These are phyloP conservation scores for Mariannaea sp. DNA, from an alignment of 2,329 filamentous ascomycete genomes.

Conservation along the genomic window DNA sequence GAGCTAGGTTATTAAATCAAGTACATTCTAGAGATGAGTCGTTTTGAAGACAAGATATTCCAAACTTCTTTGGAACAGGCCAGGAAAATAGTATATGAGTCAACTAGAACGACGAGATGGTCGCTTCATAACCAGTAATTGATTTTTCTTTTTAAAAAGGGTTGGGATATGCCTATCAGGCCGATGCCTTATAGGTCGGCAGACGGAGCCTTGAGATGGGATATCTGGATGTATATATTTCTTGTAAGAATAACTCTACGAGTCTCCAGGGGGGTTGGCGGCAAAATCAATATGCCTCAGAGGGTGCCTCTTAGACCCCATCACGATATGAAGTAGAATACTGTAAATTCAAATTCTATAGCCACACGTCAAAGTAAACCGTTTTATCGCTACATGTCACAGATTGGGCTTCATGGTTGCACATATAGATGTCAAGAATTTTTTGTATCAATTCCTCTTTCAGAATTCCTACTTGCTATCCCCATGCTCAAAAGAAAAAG, in stretches of 20 bases:
- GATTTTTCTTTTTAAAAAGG: background rate
- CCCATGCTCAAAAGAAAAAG: background rate
- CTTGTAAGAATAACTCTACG: constrained; percentile 31
- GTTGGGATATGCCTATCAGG: constrained; percentile 9
- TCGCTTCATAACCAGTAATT: background rate
- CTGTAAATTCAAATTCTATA: too few relatives aligned
- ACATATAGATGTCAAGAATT: background rate
- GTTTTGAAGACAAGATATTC: background rate
- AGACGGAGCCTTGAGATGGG: constrained; percentile 2
- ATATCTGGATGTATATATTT: constrained; percentile 35
- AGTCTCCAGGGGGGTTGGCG: background rate
- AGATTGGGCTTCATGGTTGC: background rate
- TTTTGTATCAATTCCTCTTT: constrained; percentile 11
- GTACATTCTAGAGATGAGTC: background rate
- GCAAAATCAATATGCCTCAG: background rate
- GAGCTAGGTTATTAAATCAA: constrained; percentile 8
- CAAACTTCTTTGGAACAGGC: background rate
- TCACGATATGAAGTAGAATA: too few relatives aligned
- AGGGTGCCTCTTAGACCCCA: too few relatives aligned
- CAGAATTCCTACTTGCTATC: background rate
- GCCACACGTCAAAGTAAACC: background rate
- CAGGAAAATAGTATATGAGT: background rate
- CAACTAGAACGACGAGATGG: background rate
- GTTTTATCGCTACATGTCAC: background rate
- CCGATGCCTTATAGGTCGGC: background rate